A percentile compares a stretch with the other conserved stretches of the same genome.
These are phyloP conservation scores for Penicillium manginii DNA, from an alignment of 495 filamentous ascomycete species.

Conservation along the genomic window DNA sequence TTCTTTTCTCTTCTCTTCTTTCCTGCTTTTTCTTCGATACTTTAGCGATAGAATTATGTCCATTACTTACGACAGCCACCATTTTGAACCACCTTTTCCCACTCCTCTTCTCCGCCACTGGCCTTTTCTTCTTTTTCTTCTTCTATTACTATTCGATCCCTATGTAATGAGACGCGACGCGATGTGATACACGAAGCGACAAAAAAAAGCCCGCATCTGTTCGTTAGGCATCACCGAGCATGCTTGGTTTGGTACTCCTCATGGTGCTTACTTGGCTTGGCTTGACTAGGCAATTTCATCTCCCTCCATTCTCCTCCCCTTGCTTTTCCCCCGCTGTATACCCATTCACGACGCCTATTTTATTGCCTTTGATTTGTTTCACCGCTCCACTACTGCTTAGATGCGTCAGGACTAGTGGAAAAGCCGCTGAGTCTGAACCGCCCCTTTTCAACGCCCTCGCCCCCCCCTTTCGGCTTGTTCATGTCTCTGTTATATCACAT, in stretches of 20 bases:
- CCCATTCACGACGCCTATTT: slow-evolving; percentile 22
- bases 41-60: slow-evolving; percentile 37
- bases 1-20: slow-evolving; percentile 10
- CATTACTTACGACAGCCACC: slow-evolving; percentile 26
- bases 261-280: background rate
- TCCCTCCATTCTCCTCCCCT: background rate
- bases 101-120: slow-evolving; percentile 1
- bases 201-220: background rate
- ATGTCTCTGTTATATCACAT: too few species aligned
- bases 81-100: slow-evolving; percentile 6
- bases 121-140: slow-evolving; percentile 16
- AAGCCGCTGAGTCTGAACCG: background rate
- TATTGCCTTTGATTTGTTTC: background rate
- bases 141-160: slow-evolving; percentile 3
- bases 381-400: background rate
- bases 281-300: background rate
- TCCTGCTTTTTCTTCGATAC: slow-evolving; percentile 7
- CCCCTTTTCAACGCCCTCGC: background rate
- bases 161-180: slow-evolving; percentile 16
- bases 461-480: too few species aligned
- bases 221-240: slow-evolving; percentile 15
- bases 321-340: slow-evolving; percentile 24
- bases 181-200: too few species aligned
- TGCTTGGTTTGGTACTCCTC: too few species aligned
- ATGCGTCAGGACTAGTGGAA: background rate